Conservation (phyloP, 2,329 filamentous ascomycete species). For the Venturia oleaginea region DNA sequence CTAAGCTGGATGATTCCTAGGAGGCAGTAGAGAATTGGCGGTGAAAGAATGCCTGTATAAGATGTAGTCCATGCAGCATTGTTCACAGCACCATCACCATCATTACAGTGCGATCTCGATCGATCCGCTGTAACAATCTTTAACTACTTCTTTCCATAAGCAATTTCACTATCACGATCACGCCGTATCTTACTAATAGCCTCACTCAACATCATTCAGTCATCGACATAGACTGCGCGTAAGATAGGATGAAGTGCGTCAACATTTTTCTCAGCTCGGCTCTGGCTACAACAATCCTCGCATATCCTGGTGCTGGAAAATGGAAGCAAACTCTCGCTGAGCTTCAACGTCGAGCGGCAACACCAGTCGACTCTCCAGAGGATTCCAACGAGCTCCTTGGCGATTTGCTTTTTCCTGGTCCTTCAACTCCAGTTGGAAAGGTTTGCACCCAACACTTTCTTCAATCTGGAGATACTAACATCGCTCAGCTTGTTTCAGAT, state of each 20-base stretch:
- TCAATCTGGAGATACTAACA: not conserved
- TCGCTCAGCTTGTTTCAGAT: conserved; percentile 22
- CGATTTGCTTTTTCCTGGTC: conserved; percentile 25
- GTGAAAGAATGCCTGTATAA: not conserved
- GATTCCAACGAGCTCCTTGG: conserved; percentile 26
- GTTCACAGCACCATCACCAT: not conserved
- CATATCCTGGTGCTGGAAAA: conserved; percentile 7
- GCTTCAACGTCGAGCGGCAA: conserved; percentile 17
- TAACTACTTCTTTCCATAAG: not conserved
- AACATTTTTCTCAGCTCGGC: not conserved
- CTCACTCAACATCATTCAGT: not conserved
- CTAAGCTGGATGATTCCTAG: not conserved
- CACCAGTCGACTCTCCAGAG: conserved; percentile 17
- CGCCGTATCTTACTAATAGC: not conserved
- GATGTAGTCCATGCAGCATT: not conserved
- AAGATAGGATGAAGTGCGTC: not conserved
- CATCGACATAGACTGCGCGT: not conserved
- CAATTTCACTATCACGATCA: not conserved
- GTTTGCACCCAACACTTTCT: not conserved
- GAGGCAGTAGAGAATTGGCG: not conserved
- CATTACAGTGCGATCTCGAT: not conserved
- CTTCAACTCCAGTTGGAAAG: conserved; percentile 16
- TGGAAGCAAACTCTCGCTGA: conserved; percentile 15
- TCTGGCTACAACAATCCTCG: conserved; percentile 3
- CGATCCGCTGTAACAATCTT: not conserved